These are phyloP conservation scores for Fusarium siculi DNA, from an alignment of 2,329 filamentous ascomycete species.

Conservation along the genomic window DNA sequence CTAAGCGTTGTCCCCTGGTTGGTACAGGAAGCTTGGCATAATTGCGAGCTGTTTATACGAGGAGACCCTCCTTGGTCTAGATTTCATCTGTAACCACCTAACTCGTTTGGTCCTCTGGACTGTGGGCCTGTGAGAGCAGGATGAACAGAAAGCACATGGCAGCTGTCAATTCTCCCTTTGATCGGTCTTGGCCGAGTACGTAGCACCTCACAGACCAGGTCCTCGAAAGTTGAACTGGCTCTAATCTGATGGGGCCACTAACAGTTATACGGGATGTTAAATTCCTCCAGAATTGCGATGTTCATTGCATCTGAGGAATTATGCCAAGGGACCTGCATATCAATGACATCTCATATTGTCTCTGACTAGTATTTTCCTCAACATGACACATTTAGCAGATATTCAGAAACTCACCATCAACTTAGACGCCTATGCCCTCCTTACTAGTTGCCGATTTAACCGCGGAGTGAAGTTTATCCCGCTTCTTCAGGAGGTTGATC, in stretches of 20 bases:
- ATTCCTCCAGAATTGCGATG: constrained; percentile 3
- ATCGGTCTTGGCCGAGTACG: constrained; percentile 8
- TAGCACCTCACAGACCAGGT: neutral
- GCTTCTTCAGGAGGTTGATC: constrained; percentile 7
- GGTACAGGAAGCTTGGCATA: constrained; percentile 21
- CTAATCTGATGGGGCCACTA: neutral
- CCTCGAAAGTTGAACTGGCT: neutral
- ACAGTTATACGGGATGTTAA: neutral
- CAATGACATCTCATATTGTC: neutral
- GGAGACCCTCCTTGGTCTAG: constrained; percentile 19
- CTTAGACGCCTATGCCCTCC: constrained; percentile 5
- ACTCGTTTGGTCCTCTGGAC: neutral
- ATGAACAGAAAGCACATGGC: constrained; percentile 14
- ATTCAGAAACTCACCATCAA: constrained; percentile 1
- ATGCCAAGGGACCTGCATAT: constrained; percentile 4
- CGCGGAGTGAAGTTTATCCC: constrained; percentile 16
- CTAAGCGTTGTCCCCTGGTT: neutral
- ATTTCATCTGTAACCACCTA: constrained; percentile 10
- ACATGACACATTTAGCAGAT: neutral
- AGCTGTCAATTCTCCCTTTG: constrained; percentile 6
- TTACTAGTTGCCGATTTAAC: constrained; percentile 22
- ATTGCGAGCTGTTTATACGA: constrained; percentile 17
- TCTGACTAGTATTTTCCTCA: neutral
- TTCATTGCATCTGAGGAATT: neutral
- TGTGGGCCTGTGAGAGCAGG: neutral